Evolutionary conservation across 176 grass and related monocot genomes (phyloP), one percentile per base, ranked within the genome.

Genomic region (Bonia amplexicaulis): DNA sequence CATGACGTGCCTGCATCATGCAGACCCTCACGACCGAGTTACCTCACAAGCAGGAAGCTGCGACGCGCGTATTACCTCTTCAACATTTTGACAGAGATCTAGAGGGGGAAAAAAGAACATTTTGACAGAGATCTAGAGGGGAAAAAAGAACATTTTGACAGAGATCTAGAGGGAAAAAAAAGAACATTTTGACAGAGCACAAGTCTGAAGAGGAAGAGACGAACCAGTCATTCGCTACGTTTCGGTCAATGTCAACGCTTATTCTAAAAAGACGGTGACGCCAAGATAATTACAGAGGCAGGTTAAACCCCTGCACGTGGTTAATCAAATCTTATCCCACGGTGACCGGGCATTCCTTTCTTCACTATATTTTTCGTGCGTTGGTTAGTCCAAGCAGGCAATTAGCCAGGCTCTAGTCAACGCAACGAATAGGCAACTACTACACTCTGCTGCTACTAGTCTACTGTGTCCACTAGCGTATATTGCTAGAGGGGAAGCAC

Each of bases 1-100:
- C 70, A 55, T 81, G 71, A 77, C 77, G 83, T 89, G 88, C 76
- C 51, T 80, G 76, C 82, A 70, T 70, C 9, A 48, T 19, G 17
- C n/a, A 20, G 44, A 5, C 9, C 0, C 47, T 33, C 71, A 0
- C 7, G 26, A 20, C 5, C 60, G 60, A 49, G 41, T 49, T 37
- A 59, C 58, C 46, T 29, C 22, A 31, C 78, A 27, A 3, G 25
- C 16, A 66, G 60, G 70, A 68, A 68, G 53, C 14, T 75, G 17
- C 47, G n/a, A 65, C 37, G 67, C 76, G 69, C 75, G 4, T 51
- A 5, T 41, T 77, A 66, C 87, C 58, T 22, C 69, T 60, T 85
- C 82, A 80, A 89, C 87, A 23, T 27, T 25, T 25, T 74, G 57
- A 10, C 69, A 62, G 6, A 33, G 31, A 33, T 33, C 31, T 33